These are phyloP conservation scores for Penicillium bialowiezense DNA, from an alignment of 495 filamentous ascomycete genomes.

Conservation along the genomic window DNA sequence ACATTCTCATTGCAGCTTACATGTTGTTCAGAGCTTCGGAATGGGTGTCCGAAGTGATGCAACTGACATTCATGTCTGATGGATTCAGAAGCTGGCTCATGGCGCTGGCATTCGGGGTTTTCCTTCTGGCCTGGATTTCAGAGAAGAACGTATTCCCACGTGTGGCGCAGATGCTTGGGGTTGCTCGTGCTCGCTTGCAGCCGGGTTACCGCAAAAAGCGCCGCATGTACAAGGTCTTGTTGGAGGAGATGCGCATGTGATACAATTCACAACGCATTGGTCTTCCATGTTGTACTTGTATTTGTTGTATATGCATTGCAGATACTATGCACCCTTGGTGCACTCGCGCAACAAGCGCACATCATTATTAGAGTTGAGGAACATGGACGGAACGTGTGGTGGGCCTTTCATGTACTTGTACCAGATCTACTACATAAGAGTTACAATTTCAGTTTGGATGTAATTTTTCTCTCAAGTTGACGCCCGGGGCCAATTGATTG, in stretches of 20 bases:
- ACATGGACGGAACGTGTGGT: neutral
- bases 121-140: constrained; percentile 62
- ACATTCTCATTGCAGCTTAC: constrained; percentile 63
- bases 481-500: neutral
- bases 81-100: constrained; percentile 72
- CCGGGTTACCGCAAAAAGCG: constrained; percentile 64
- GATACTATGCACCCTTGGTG: neutral
- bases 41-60: constrained; percentile 73
- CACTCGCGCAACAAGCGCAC: neutral
- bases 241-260: constrained; percentile 63
- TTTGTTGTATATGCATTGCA: neutral
- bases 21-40: constrained; percentile 72
- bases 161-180: constrained; percentile 67
- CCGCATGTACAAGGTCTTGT: constrained; percentile 82
- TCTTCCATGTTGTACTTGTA: constrained; percentile 8
- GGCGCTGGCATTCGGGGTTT: constrained; percentile 61
- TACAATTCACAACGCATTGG: constrained; percentile 1
- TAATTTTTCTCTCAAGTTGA: neutral
- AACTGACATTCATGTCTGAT: constrained; percentile 71
- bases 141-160: constrained; percentile 69
- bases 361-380: no score
- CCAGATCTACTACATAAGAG: constrained; percentile 5
- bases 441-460: constrained; percentile 12
- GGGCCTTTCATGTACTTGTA: constrained; percentile 1
- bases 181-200: constrained; percentile 50